Conservation (phyloP, 208 protist species). For the Leptomonas seymouri region DNA sequence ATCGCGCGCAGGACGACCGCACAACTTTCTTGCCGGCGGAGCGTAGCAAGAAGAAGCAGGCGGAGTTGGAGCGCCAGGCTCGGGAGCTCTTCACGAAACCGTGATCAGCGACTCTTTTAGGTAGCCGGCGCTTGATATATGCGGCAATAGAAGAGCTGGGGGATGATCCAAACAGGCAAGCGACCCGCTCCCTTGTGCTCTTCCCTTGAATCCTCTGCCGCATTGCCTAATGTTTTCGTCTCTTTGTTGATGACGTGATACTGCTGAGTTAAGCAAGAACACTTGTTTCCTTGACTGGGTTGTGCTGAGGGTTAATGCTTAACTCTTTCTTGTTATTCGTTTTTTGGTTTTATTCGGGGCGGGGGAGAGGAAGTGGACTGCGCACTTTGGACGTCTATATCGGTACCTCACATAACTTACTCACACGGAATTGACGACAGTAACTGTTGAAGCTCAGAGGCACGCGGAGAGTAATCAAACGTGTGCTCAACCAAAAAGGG, state of each 20-base stretch:
- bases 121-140: neutral
- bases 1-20: neutral
- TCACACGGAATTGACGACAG: neutral
- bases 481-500: too few species aligned
- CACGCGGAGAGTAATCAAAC: too few species aligned
- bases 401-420: neutral
- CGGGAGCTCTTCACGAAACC: slow-evolving; percentile 32
- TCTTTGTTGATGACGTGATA: too few species aligned
- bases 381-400: neutral
- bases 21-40: slow-evolving; percentile 9
- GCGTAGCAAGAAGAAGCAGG: slow-evolving; percentile 27
- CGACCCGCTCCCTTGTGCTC: too few species aligned
- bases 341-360: too few species aligned
- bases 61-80: slow-evolving; percentile 39
- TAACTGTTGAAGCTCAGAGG: neutral
- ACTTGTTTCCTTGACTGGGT: too few species aligned
- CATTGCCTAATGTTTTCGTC: too few species aligned
- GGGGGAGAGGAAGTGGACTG: neutral
- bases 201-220: too few species aligned
- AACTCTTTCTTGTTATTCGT: too few species aligned
- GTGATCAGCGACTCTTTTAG: neutral
- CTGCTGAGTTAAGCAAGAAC: too few species aligned
- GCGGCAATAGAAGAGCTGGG: neutral
- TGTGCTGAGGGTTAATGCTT: too few species aligned
- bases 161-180: neutral